Base-by-base conservation (phyloP, 768 basidiomycete species). In the Melanogaster broomeanus region DNA sequence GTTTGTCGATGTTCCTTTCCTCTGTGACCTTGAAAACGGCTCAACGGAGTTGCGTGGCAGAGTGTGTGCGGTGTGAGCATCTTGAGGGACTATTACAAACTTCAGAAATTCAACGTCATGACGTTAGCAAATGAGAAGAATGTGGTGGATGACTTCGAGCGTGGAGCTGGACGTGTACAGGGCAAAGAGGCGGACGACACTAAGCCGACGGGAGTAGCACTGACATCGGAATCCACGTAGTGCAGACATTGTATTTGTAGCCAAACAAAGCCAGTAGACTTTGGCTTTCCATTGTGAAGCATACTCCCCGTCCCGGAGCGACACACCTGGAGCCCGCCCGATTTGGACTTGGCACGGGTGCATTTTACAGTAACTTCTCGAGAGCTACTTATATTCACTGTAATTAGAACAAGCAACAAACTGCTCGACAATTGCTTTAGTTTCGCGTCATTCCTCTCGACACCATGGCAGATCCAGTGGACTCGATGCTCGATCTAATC, bases 401-500 rank as follows among this genome's bases (percentile, higher is more conserved):
- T n/a, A n/a, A n/a, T n/a, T 12, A 31, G 31, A 31, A 12, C 12
- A 15, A 31, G 10, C 31, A 31, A 31, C 31, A 34, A 45, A 31
- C 21, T 19, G 42, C 48, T 39, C 19, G 38, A 44, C 54, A 18
- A 19, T 33, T 22, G 21, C 25, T 25, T 9, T 31, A 28, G 28
- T 22, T 9, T 45, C 62, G 45, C 39, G 51, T 12, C 9, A n/a
- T 48, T 28, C 39, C 24, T 24, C 24, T 12, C 42, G 15, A 9
- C 27, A 70, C 45, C 58, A 88, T 88, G 88, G 76, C 78, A 42
- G 91, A 93, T 70, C 77, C 88, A 52, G 82, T 93, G 42, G 91
- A 94, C 63, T 88, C 91, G 49, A 93, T 96, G 85, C 85, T 98
- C 35, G 96, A 98, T 74, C 82, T 98, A 42, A 89, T 95, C 82